Percentiles rank a stretch among this genome's conserved stretches.
phyloP scores from a whole-genome alignment of 495 filamentous ascomycete species.

The Viridothelium virens region DNA sequence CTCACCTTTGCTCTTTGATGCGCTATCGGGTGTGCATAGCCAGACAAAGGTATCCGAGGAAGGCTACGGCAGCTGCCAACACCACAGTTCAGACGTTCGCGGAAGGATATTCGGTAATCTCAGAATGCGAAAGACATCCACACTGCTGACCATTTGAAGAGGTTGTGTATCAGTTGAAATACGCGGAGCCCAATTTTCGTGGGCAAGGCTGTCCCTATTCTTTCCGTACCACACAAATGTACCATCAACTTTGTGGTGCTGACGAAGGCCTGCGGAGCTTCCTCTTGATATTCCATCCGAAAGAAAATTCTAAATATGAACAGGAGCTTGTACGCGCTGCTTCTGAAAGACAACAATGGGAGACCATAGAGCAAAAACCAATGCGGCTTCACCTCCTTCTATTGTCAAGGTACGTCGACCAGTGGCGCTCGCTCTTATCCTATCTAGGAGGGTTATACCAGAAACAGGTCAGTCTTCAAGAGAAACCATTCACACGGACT shows the following conservation, averaged over 20 bases:
- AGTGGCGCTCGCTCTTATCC: not conserved
- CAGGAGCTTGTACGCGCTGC: not conserved
- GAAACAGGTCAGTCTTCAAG: not conserved
- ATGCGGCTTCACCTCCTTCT: not conserved
- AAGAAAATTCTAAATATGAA: not conserved
- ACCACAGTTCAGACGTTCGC: not conserved
- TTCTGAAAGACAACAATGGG: not conserved
- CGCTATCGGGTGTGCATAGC: not conserved
- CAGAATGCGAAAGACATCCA: not conserved
- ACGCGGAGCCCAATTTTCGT: not conserved
- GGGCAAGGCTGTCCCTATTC: not conserved
- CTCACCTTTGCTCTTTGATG: not conserved
- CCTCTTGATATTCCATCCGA: not conserved
- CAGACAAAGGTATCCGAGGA: not conserved
- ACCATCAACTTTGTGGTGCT: not conserved
- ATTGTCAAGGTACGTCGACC: not conserved
- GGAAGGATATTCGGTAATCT: not conserved
- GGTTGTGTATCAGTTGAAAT: not conserved
- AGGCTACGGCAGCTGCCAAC: not conserved
- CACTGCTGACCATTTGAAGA: not conserved
- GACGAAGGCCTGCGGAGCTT: not conserved
- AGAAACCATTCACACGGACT: not conserved
- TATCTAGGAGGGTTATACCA: not conserved
- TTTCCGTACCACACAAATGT: not conserved
- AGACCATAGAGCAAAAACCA: not conserved